Conservation (phyloP, 2,329 filamentous ascomycete genomes). For the Fusarium verticillioides region DNA sequence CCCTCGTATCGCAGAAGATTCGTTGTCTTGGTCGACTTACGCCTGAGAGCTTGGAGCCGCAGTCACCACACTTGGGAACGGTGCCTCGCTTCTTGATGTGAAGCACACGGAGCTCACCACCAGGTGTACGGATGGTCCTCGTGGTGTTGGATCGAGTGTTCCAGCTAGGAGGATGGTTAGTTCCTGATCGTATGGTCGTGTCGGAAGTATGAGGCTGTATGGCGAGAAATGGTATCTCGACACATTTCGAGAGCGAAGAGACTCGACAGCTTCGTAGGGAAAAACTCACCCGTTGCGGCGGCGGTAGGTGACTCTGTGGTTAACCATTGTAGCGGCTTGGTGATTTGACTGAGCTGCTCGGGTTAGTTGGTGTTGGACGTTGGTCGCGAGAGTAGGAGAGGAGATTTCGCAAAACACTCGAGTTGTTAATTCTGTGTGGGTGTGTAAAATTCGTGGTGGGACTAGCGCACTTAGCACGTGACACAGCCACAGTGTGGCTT, state of each 20-base stretch:
- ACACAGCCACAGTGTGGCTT: not conserved
- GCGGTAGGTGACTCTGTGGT: slow-evolving; percentile 74
- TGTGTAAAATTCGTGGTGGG: slow-evolving; percentile 4
- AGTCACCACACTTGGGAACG: slow-evolving; percentile 99
- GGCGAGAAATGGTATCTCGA: not conserved
- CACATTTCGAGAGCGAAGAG: slow-evolving; percentile 31
- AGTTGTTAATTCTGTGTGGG: slow-evolving; percentile 13
- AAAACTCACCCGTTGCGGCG: slow-evolving; percentile 81
- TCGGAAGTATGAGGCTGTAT: slow-evolving; percentile 9
- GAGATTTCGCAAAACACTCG: slow-evolving; percentile 48
- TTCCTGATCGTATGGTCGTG: slow-evolving; percentile 16
- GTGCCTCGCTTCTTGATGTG: slow-evolving; percentile 99
- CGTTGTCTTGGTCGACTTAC: slow-evolving; percentile 71
- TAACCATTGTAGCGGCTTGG: slow-evolving; percentile 65
- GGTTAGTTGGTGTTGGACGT: slow-evolving; percentile 42
- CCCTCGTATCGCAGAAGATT: slow-evolving; percentile 28
- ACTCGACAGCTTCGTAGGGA: slow-evolving; percentile 16
- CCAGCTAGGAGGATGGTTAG: slow-evolving; percentile 71
- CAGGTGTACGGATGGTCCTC: slow-evolving; percentile 94
- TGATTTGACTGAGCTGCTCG: slow-evolving; percentile 5
- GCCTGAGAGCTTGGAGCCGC: slow-evolving; percentile 95
- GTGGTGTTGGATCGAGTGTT: slow-evolving; percentile 99
- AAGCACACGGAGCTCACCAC: slow-evolving; percentile 93
- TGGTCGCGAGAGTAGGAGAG: slow-evolving; percentile 44
- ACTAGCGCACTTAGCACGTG: not conserved